Evolutionary conservation across 352 stramenopile species (phyloP), one percentile per base, ranked within the genome.

Genomic region (Thalassiosira ordinaria): DNA sequence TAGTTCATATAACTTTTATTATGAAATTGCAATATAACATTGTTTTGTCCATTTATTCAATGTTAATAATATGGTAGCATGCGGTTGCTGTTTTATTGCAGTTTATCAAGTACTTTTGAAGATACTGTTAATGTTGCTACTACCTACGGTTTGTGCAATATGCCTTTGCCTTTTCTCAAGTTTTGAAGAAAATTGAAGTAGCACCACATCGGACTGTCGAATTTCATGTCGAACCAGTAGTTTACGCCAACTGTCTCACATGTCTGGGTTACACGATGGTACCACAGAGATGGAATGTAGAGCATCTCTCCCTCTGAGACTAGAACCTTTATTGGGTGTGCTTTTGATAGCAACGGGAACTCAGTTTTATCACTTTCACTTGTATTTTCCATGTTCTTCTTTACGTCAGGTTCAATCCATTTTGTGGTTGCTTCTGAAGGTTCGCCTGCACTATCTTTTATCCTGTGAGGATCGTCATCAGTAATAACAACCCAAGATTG

Each of bases 181-280:
- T 88, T 63, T 70, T 92, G 79, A n/a, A 91, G 59, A 26, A 93
- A 88, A 65, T 91, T 79, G 80, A 91, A 93, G 57, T 89, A 91
- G 69, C 81, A 91, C 86, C 86, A 93, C 22, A 86, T 76, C 0
- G 84, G 89, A 59, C 80, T 87, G 65, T 95, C 89, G 83, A 96
- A 96, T n/a, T 84, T 80, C 91, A 96, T 95, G 67, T 96, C 92
- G 66, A 92, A 94, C 93, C 93, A 96, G 41, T 91, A 96, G 52
- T 96, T 96, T 1, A 96, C 84, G 9, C 82, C 89, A 11, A 96
- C 81, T 1, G 93, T 96, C 77, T 93, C 80, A 52, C 77, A 84
- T 20, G 76, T 87, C 82, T 96, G 93, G 16, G 92, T 92, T 0
- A 95, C 93, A 31, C 76, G 74, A 81, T 96, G 93, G 63, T 93